Percentiles rank a stretch among this genome's conserved stretches.
Evolutionary conservation across 371 early-diverging fungal species (phyloP).

Genomic region (Lichtheimia ornata): DNA sequence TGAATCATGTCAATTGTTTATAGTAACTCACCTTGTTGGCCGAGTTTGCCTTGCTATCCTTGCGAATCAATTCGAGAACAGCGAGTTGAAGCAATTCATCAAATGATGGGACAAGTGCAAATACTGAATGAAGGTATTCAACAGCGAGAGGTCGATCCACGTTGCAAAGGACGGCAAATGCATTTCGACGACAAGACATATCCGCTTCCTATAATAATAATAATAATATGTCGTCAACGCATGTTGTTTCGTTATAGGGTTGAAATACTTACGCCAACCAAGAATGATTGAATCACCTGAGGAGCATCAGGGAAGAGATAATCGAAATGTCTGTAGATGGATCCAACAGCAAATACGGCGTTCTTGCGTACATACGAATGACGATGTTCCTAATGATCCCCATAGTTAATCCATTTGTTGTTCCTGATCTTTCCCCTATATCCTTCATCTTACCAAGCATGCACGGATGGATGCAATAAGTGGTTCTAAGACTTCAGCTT

Average conservation of each 20-base stretch:
- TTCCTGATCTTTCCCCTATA: neutral
- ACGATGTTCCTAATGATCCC: conserved; percentile 76
- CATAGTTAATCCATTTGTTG: neutral
- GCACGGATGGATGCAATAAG: conserved; percentile 86
- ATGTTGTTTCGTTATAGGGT: neutral
- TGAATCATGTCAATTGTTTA: neutral
- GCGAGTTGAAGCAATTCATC: conserved; percentile 94
- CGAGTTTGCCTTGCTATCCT: conserved; percentile 77
- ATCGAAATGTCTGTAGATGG: conserved; percentile 86
- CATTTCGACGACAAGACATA: conserved; percentile 91
- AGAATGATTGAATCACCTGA: conserved; percentile 81
- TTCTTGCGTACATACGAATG: conserved; percentile 98
- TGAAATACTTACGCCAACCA: conserved; percentile 57
- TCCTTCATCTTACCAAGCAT: conserved; percentile 69
- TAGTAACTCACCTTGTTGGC: conserved; percentile 71
- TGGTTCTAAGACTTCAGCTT: conserved; percentile 94
- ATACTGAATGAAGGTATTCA: conserved; percentile 77
- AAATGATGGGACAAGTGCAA: conserved; percentile 72
- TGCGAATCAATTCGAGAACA: conserved; percentile 92
- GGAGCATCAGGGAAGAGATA: conserved; percentile 95
- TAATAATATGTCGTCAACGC: neutral
- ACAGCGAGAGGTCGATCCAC: conserved; percentile 80
- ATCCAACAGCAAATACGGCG: conserved; percentile 91
- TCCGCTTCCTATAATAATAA: conserved; percentile 78
- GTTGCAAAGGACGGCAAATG: conserved; percentile 88